Conservation (phyloP, 208 protist genomes). For the Leptomonas seymouri region DNA sequence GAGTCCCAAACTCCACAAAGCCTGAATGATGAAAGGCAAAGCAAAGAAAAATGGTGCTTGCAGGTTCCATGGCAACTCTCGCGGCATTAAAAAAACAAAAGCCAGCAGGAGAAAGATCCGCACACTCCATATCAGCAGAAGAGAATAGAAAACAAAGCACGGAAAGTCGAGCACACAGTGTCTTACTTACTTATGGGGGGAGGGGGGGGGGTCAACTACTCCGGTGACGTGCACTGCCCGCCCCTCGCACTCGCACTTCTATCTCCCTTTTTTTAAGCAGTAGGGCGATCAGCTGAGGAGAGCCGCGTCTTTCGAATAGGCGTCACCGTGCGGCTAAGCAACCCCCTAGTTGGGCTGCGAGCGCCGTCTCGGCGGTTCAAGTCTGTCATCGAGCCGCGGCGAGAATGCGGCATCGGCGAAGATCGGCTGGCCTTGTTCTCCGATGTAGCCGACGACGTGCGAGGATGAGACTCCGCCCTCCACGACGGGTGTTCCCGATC, state of each 20-base stretch:
- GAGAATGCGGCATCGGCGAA: conserved; percentile 1
- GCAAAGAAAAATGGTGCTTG: too few relatives aligned
- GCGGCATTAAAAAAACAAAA: too few relatives aligned
- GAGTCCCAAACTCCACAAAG: too few relatives aligned
- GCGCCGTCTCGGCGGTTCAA: background rate
- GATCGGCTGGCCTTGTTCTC: background rate
- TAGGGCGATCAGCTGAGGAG: conserved; percentile 1
- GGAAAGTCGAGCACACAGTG: too few relatives aligned
- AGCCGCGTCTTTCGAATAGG: conserved; percentile 12
- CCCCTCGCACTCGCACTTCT: background rate
- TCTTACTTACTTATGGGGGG: too few relatives aligned
- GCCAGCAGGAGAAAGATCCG: too few relatives aligned
- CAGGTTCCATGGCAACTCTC: too few relatives aligned
- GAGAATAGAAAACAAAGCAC: too few relatives aligned
- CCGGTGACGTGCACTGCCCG: background rate
- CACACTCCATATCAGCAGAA: too few relatives aligned
- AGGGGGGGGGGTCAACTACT: too few relatives aligned
- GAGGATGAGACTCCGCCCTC: conserved; percentile 6
- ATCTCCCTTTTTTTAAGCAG: background rate
- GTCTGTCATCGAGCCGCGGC: conserved; percentile 4
- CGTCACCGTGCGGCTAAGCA: conserved; percentile 10
- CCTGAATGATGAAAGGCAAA: too few relatives aligned
- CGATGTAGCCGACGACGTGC: conserved; percentile 1
- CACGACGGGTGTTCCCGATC: conserved; percentile 13
- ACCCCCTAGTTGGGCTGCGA: background rate